Conservation (phyloP, 2,329 filamentous ascomycete genomes). For the Ceratocystis albifundus region DNA sequence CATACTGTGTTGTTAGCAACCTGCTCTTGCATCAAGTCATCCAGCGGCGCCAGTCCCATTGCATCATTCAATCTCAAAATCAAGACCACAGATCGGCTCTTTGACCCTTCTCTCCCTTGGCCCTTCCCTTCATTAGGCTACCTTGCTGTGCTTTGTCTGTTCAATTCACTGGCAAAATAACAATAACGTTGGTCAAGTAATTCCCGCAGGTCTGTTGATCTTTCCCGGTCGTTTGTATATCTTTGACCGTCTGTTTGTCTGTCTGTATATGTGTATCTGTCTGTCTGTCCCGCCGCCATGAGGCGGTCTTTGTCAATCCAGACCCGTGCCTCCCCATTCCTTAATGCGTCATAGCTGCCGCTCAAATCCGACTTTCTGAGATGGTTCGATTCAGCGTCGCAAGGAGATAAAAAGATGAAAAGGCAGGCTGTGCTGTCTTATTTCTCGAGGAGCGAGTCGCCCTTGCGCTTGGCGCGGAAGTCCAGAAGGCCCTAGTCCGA, state of each 20-base stretch:
- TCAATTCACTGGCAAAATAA: neutral
- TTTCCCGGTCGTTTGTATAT: conserved; percentile 2
- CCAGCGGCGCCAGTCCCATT: too few species aligned
- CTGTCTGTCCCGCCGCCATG: neutral
- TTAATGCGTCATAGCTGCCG: neutral
- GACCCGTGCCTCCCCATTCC: too few species aligned
- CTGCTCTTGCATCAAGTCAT: too few species aligned
- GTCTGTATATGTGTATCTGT: conserved; percentile 9
- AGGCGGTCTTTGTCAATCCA: too few species aligned
- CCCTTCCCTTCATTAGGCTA: neutral
- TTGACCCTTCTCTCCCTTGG: neutral
- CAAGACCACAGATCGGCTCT: neutral
- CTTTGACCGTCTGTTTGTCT: conserved; percentile 11
- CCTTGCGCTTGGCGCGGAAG: conserved; percentile 75
- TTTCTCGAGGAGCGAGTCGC: conserved; percentile 72
- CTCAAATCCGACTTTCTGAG: too few species aligned
- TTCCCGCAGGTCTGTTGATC: conserved; percentile 9
- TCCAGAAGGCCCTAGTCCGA: conserved; percentile 65
- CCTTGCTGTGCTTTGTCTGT: neutral
- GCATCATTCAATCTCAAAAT: too few species aligned
- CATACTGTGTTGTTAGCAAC: neutral
- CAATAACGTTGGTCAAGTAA: conserved; percentile 1
- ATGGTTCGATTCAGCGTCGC: neutral
- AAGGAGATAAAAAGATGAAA: conserved; percentile 6
- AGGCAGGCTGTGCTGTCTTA: conserved; percentile 33